phyloP scores from a whole-genome alignment of 179 eudicot species.

The Patellifolia procumbens region DNA sequence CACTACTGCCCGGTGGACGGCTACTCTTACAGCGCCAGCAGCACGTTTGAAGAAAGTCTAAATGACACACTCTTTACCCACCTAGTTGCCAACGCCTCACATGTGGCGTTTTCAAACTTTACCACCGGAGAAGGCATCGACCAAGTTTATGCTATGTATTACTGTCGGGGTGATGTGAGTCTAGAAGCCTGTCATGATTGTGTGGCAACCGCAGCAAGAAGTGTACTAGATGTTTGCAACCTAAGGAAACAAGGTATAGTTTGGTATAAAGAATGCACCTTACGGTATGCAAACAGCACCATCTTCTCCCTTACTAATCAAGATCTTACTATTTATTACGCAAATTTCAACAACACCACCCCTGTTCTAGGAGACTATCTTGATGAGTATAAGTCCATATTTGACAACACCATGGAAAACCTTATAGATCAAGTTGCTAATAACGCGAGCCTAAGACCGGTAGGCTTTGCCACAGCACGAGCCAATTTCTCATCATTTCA shows the following conservation, averaged over 20 bases:
- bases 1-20: constrained; percentile 1
- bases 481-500: not conserved
- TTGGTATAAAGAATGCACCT: constrained; percentile 25
- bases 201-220: constrained; percentile 9
- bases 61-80: constrained; percentile 9
- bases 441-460: constrained; percentile 14
- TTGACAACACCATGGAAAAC: constrained; percentile 10
- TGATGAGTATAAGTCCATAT: constrained; percentile 5
- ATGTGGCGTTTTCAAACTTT: constrained; percentile 5
- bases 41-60: constrained; percentile 13
- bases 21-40: constrained; percentile 7
- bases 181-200: constrained; percentile 17
- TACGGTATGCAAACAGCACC: constrained; percentile 24
- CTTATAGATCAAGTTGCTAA: constrained; percentile 23
- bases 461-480: constrained; percentile 20
- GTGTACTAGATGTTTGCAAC: constrained; percentile 4
- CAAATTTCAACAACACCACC: not conserved
- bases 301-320: constrained; percentile 13
- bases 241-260: constrained; percentile 23
- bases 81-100: constrained; percentile 8
- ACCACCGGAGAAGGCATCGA: constrained; percentile 17
- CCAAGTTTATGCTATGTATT: constrained; percentile 23
- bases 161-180: constrained; percentile 21
- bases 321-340: not conserved
- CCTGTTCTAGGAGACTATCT: constrained; percentile 9